Percentiles rank a stretch among this genome's conserved stretches.
phyloP scores from a whole-genome alignment of 2,329 filamentous ascomycete species.

The Fusarium oligoseptatum region DNA sequence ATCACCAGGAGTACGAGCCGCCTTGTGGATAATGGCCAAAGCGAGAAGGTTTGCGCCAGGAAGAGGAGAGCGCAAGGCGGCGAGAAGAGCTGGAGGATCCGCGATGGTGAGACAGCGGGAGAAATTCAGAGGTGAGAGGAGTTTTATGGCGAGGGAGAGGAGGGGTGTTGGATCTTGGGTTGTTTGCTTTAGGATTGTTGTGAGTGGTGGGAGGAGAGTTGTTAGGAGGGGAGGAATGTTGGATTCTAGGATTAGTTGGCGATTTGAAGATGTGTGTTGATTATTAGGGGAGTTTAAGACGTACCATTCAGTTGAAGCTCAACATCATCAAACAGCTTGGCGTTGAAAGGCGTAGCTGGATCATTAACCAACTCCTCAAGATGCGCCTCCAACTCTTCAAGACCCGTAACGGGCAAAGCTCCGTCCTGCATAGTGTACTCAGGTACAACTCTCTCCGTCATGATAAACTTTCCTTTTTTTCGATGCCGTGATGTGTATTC shows the following conservation, averaged over 20 bases:
- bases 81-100: slow-evolving; percentile 63
- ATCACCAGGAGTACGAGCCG: slow-evolving; percentile 61
- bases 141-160: slow-evolving; percentile 67
- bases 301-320: slow-evolving; percentile 70
- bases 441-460: slow-evolving; percentile 53
- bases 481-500: background rate
- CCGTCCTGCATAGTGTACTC: slow-evolving; percentile 56
- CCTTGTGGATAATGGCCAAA: slow-evolving; percentile 69
- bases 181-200: slow-evolving; percentile 64
- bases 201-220: slow-evolving; percentile 66
- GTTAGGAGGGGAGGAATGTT: slow-evolving; percentile 67
- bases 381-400: slow-evolving; percentile 68
- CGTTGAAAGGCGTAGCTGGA: slow-evolving; percentile 57
- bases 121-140: slow-evolving; percentile 67
- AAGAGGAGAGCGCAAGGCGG: slow-evolving; percentile 66
- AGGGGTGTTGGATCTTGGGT: slow-evolving; percentile 64
- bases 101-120: slow-evolving; percentile 65
- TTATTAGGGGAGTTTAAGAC: background rate
- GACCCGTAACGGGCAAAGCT: slow-evolving; percentile 59
- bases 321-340: slow-evolving; percentile 69
- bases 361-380: slow-evolving; percentile 63
- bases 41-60: slow-evolving; percentile 70
- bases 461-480: slow-evolving; percentile 15
- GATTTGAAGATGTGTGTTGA: background rate
- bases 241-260: slow-evolving; percentile 53